A percentile compares a stretch with the other conserved stretches of the same genome.
These are phyloP conservation scores for Moniliella sp. DNA, from an alignment of 1,284 basidiomycete genomes.

Conservation along the genomic window DNA sequence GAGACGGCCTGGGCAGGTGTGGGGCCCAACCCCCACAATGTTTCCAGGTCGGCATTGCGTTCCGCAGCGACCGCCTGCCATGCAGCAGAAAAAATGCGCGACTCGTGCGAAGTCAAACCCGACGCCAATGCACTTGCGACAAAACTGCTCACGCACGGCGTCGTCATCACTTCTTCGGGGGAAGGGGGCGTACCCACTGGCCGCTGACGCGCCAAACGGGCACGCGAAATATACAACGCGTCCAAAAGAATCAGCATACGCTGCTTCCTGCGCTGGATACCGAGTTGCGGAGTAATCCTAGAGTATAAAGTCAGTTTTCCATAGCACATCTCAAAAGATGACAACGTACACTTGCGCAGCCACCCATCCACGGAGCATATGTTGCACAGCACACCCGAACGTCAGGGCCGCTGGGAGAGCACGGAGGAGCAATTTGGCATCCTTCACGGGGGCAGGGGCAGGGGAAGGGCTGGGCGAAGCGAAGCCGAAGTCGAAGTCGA, in stretches of 20 bases:
- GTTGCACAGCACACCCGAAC: slow-evolving; percentile 20
- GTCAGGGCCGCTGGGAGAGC: slow-evolving; percentile 14
- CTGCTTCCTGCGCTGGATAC: slow-evolving; percentile 13
- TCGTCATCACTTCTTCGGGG: slow-evolving; percentile 7
- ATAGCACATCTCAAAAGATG: too few species aligned
- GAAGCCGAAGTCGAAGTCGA: too few species aligned
- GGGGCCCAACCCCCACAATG: slow-evolving; percentile 5
- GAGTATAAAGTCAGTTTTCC: background rate
- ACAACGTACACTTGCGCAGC: slow-evolving; percentile 20
- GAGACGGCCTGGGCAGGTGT: background rate
- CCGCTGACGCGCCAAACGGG: slow-evolving; percentile 12
- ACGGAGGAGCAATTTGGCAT: too few species aligned
- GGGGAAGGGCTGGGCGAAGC: too few species aligned
- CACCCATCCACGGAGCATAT: slow-evolving; percentile 22
- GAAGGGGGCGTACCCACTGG: too few species aligned
- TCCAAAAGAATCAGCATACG: slow-evolving; percentile 21
- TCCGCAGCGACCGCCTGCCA: slow-evolving; percentile 21
- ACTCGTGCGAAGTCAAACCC: slow-evolving; percentile 16
- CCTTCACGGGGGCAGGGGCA: too few species aligned
- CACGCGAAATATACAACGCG: slow-evolving; percentile 21
- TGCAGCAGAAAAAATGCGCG: slow-evolving; percentile 16
- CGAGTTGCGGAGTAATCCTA: slow-evolving; percentile 7
- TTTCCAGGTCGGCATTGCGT: slow-evolving; percentile 10
- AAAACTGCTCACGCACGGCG: slow-evolving; percentile 21
- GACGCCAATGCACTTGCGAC: slow-evolving; percentile 22